Percentiles rank a stretch among this genome's conserved stretches.
phyloP scores from a whole-genome alignment of 2,329 filamentous ascomycete genomes.

The Podosphaera xanthii region DNA sequence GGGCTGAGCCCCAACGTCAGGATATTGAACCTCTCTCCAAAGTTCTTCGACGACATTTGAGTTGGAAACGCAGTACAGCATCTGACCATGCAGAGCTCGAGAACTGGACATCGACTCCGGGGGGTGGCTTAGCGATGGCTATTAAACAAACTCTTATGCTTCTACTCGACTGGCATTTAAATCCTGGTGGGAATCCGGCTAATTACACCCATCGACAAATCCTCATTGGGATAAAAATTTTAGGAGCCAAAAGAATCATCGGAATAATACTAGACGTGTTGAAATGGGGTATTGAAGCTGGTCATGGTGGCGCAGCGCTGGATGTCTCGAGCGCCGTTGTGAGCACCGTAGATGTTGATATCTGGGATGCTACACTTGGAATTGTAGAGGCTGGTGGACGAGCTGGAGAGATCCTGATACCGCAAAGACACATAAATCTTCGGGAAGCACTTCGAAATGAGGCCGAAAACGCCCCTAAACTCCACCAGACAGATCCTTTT shows the following conservation, averaged over 20 bases:
- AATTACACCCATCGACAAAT: slow-evolving; percentile 53
- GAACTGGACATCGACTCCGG: slow-evolving; percentile 34
- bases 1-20: slow-evolving; percentile 40
- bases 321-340: slow-evolving; percentile 48
- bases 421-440: slow-evolving; percentile 14
- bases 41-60: slow-evolving; percentile 34
- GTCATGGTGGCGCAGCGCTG: slow-evolving; percentile 36
- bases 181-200: slow-evolving; percentile 31
- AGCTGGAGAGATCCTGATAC: background rate
- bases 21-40: slow-evolving; percentile 47
- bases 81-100: slow-evolving; percentile 45
- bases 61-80: slow-evolving; percentile 35
- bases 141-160: slow-evolving; percentile 37
- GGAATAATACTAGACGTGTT: slow-evolving; percentile 44
- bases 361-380: slow-evolving; percentile 7
- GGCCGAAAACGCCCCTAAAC: slow-evolving; percentile 11
- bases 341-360: slow-evolving; percentile 35
- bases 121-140: slow-evolving; percentile 31
- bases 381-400: slow-evolving; percentile 2
- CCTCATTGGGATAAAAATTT: slow-evolving; percentile 32
- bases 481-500: slow-evolving; percentile 10
- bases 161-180: slow-evolving; percentile 43
- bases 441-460: slow-evolving; percentile 14
- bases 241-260: slow-evolving; percentile 39
- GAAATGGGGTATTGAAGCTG: slow-evolving; percentile 33